A percentile compares a stretch with the other conserved stretches of the same genome.
phyloP scores from a whole-genome alignment of 2,329 filamentous ascomycete species.

The Rhinocladiella mackenziei region DNA sequence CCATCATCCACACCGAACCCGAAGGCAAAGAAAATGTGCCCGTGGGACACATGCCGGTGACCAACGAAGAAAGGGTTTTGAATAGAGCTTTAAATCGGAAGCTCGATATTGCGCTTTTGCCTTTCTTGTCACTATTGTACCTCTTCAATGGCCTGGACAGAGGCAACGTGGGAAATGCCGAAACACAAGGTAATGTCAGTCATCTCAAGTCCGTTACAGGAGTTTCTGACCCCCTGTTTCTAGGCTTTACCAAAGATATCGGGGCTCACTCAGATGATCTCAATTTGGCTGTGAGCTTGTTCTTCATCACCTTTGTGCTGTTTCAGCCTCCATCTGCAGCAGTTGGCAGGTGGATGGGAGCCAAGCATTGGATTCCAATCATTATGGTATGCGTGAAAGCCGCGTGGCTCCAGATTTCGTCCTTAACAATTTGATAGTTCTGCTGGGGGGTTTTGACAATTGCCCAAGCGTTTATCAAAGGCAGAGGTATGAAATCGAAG shows the following conservation, averaged over 20 bases:
- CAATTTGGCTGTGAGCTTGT: slow-evolving; percentile 54
- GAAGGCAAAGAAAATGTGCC: slow-evolving; percentile 5
- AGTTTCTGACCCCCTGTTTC: slow-evolving; percentile 32
- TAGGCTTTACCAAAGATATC: slow-evolving; percentile 53
- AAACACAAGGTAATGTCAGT: slow-evolving; percentile 38
- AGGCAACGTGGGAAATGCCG: slow-evolving; percentile 53
- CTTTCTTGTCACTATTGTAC: slow-evolving; percentile 51
- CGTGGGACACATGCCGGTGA: slow-evolving; percentile 12
- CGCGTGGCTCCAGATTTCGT: not conserved
- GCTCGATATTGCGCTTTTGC: slow-evolving; percentile 49
- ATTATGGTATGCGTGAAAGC: slow-evolving; percentile 46
- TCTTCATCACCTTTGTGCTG: slow-evolving; percentile 58
- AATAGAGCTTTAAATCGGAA: slow-evolving; percentile 36
- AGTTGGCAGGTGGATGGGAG: slow-evolving; percentile 40
- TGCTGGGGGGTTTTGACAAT: slow-evolving; percentile 51
- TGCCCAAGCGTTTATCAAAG: slow-evolving; percentile 45
- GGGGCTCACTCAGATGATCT: slow-evolving; percentile 51
- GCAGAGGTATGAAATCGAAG: slow-evolving; percentile 46
- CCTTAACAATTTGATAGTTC: not conserved
- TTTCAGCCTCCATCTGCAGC: slow-evolving; percentile 54
- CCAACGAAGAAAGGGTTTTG: slow-evolving; percentile 15
- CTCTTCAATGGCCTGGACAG: slow-evolving; percentile 53
- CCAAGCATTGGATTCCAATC: slow-evolving; percentile 53
- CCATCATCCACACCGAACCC: slow-evolving; percentile 4
- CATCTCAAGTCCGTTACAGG: not conserved